These are phyloP conservation scores for Coccomyxa sp. DNA, from an alignment of 139 green algal species.

Conservation along the genomic window DNA sequence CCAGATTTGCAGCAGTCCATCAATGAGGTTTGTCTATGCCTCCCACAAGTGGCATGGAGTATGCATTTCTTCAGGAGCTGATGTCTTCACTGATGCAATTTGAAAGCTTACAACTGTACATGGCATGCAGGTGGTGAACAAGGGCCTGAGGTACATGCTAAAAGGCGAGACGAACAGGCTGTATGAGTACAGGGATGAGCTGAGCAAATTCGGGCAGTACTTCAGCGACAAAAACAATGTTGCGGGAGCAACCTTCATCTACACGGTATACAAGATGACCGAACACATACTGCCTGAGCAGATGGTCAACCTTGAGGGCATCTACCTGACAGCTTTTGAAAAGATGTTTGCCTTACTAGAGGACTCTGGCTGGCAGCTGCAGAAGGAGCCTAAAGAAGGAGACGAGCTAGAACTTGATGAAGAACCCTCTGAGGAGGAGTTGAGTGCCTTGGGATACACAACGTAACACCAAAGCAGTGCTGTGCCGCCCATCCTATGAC, in stretches of 20 bases:
- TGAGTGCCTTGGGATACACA: background rate
- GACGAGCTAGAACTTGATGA: background rate
- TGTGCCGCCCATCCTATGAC: too few relatives aligned
- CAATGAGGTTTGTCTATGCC: background rate
- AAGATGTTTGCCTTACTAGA: conserved; percentile 7
- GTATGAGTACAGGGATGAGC: conserved; percentile 3
- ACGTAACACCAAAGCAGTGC: too few relatives aligned
- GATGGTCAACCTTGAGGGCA: background rate
- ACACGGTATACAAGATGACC: background rate
- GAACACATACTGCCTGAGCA: background rate
- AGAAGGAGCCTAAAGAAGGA: background rate
- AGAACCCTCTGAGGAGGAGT: background rate
- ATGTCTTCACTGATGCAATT: background rate
- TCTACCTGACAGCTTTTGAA: conserved; percentile 5
- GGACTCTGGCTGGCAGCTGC: conserved; percentile 6
- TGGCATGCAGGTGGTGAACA: background rate
- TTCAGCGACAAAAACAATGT: background rate
- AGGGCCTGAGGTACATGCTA: conserved; percentile 8
- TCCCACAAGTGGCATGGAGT: background rate
- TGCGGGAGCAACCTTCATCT: background rate
- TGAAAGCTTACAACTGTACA: too few relatives aligned
- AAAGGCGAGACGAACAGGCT: background rate
- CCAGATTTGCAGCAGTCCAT: background rate
- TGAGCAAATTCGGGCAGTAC: background rate
- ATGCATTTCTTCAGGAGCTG: background rate